Conservation (phyloP, 2,329 filamentous ascomycete genomes). For the Hymenoscyphus fraxineus region DNA sequence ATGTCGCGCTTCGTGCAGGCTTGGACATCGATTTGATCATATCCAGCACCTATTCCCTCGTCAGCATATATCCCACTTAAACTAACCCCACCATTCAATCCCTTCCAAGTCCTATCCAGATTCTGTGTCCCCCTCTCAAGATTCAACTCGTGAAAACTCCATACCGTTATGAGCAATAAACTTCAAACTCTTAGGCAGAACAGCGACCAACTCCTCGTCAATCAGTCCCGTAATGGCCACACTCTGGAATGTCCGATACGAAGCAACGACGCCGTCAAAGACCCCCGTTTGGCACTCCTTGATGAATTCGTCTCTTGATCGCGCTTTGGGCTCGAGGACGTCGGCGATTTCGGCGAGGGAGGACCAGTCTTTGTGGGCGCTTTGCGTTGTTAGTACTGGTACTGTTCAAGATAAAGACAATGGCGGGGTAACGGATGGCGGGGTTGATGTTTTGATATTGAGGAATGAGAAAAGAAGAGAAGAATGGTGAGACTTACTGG, state of each 20-base stretch:
- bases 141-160: slow-evolving; percentile 17
- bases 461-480: neutral
- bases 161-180: slow-evolving; percentile 60
- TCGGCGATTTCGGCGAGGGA: slow-evolving; percentile 59
- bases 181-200: slow-evolving; percentile 49
- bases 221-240: slow-evolving; percentile 62
- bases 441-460: neutral
- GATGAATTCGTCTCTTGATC: slow-evolving; percentile 63
- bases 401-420: slow-evolving; percentile 3
- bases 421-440: neutral
- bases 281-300: slow-evolving; percentile 61
- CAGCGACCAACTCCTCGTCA: slow-evolving; percentile 65
- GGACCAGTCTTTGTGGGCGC: slow-evolving; percentile 64
- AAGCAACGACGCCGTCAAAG: slow-evolving; percentile 61
- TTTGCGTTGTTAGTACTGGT: slow-evolving; percentile 32
- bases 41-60: slow-evolving; percentile 62
- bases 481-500: slow-evolving; percentile 47
- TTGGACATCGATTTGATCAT: slow-evolving; percentile 74
- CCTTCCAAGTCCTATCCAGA: neutral
- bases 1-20: slow-evolving; percentile 66
- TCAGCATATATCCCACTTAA: neutral
- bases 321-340: slow-evolving; percentile 59
- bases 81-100: neutral
- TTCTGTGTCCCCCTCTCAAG: neutral
- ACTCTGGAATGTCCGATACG: slow-evolving; percentile 69